A percentile compares a stretch with the other conserved stretches of the same genome.
Evolutionary conservation across 176 grass and related monocot genomes (phyloP).

Genomic region (Tillandsia fasciculata): DNA sequence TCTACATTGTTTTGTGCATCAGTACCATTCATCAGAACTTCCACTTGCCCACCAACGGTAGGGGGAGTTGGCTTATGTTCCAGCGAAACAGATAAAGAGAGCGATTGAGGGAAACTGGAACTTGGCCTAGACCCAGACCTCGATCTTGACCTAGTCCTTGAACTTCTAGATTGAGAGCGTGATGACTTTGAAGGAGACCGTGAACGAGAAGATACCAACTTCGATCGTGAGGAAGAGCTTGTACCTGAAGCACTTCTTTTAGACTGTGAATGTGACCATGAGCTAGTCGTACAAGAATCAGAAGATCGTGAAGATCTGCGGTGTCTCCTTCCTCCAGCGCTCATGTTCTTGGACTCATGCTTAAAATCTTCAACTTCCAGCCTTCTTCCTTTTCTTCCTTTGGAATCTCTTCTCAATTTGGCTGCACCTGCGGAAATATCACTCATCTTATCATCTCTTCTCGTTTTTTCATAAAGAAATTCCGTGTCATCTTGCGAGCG

Average conservation of each 20-base stretch:
- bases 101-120: constrained; percentile 17
- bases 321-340: constrained; percentile 13
- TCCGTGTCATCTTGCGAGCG: constrained; percentile 20
- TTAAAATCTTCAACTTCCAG: background rate
- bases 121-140: constrained; percentile 19
- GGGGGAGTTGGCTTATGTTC: constrained; percentile 17
- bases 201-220: constrained; percentile 24
- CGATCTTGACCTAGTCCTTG: constrained; percentile 17
- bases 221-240: constrained; percentile 25
- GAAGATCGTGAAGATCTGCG: constrained; percentile 21
- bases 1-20: constrained; percentile 6
- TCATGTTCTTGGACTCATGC: background rate
- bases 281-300: constrained; percentile 21
- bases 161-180: constrained; percentile 18
- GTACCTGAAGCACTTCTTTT: constrained; percentile 2
- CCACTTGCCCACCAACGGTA: constrained; percentile 9
- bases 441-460: background rate
- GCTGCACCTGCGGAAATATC: constrained; percentile 9
- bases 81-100: constrained; percentile 24
- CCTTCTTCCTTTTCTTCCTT: constrained; percentile 23
- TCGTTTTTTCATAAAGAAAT: constrained; percentile 24
- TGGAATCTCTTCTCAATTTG: constrained; percentile 13
- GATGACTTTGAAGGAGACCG: constrained; percentile 32
- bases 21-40: constrained; percentile 4
- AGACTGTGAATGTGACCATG: background rate